Conservation (phyloP, 2,329 filamentous ascomycete species). For the Celoporthe dispersa region DNA sequence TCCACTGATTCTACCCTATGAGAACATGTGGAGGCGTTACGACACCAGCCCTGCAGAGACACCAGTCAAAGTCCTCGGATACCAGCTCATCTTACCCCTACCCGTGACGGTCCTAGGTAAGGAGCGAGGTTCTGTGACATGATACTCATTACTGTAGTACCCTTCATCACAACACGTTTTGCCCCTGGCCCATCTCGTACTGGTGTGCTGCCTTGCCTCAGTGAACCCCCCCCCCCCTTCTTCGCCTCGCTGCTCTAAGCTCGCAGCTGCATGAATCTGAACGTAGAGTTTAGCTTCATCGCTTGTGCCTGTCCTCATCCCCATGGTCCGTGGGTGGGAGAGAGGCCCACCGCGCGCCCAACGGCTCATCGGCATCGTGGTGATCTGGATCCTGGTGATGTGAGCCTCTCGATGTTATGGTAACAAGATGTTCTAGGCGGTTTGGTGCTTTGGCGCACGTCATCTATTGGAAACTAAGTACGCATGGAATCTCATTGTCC, state of each 20-base stretch:
- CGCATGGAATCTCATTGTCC: not conserved
- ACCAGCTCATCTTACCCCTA: slow-evolving; percentile 1
- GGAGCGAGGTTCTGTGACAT: not conserved
- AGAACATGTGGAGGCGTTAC: slow-evolving; percentile 4
- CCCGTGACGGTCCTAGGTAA: not conserved
- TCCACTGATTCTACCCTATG: slow-evolving; percentile 7
- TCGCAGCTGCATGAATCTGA: slow-evolving; percentile 3
- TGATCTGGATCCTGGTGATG: slow-evolving; percentile 64
- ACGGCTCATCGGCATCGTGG: slow-evolving; percentile 80
- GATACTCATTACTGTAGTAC: no score
- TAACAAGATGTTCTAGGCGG: not conserved
- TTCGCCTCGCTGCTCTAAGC: not conserved
- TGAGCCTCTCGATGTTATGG: slow-evolving; percentile 74
- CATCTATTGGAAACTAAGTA: not conserved
- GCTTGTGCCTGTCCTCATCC: not conserved
- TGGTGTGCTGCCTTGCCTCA: not conserved
- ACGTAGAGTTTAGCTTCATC: slow-evolving; percentile 4
- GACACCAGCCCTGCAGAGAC: not conserved
- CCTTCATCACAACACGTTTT: not conserved
- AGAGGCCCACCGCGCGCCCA: slow-evolving; percentile 59
- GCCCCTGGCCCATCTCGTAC: slow-evolving; percentile 1
- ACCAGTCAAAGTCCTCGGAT: not conserved
- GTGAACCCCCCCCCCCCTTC: no score
- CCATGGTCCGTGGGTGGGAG: not conserved
- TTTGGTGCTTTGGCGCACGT: not conserved